These are phyloP conservation scores for Pugionium cornutum DNA, from an alignment of 345 rosid genomes.

Conservation along the genomic window DNA sequence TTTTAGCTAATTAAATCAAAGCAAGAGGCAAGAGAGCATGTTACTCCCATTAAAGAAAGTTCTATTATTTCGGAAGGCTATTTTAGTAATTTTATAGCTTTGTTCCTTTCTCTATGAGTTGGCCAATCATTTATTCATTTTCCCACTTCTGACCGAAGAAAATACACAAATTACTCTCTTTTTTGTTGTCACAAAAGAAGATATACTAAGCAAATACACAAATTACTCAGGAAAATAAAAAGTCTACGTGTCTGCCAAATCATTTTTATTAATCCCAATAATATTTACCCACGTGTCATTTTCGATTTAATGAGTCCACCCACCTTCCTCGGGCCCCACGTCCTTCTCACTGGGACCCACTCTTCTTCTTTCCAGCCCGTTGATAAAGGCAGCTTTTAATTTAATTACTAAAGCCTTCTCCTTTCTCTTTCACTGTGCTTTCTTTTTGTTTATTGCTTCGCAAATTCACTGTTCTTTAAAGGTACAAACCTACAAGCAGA, in stretches of 20 bases:
- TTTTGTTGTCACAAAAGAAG: too few species aligned
- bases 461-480: conserved; percentile 25
- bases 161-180: background rate
- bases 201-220: too few species aligned
- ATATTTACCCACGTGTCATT: conserved; percentile 17
- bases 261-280: background rate
- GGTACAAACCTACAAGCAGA: conserved; percentile 21
- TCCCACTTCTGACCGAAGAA: conserved; percentile 5
- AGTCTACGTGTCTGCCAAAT: conserved; percentile 31
- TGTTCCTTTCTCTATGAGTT: conserved; percentile 25
- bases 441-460: background rate
- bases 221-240: background rate
- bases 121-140: conserved; percentile 36
- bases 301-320: conserved; percentile 33
- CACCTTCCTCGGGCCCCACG: conserved; percentile 40
- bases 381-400: conserved; percentile 41
- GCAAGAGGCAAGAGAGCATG: background rate
- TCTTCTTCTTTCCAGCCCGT: conserved; percentile 38
- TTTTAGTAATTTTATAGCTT: background rate
- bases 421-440: conserved; percentile 37
- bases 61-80: conserved; percentile 9
- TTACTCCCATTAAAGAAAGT: conserved; percentile 20
- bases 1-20: conserved; percentile 7
- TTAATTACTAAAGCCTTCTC: conserved; percentile 9
- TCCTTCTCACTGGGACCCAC: conserved; percentile 26